These are phyloP conservation scores for Zoysia pacifica DNA, from an alignment of 176 grass and related monocot species.

Conservation along the genomic window DNA sequence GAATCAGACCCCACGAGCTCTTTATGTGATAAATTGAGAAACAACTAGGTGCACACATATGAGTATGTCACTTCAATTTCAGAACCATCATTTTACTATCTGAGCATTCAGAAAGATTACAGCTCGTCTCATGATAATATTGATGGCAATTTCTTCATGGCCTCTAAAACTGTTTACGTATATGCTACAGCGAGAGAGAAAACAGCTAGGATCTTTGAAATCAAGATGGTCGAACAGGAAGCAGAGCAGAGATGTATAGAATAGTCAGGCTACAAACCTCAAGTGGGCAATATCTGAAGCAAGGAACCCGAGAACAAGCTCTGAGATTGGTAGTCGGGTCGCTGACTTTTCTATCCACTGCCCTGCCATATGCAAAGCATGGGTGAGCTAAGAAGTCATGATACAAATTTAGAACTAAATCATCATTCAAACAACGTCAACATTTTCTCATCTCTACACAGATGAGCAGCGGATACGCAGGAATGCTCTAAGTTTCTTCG, in stretches of 20 bases:
- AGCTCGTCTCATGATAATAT: not conserved
- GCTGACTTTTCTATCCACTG: not conserved
- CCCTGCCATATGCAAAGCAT: not conserved
- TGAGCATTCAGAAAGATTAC: not conserved
- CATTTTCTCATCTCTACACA: not conserved
- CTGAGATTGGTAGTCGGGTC: not conserved
- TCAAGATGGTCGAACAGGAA: not conserved
- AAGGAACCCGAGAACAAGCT: not conserved
- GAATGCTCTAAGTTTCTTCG: not conserved
- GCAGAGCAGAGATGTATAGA: not conserved
- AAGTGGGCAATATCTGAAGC: conserved; percentile 2
- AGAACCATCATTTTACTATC: conserved; percentile 8
- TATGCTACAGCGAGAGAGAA: not conserved
- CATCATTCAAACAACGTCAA: not conserved
- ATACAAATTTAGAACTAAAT: not conserved
- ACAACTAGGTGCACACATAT: not conserved
- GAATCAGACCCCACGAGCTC: not conserved
- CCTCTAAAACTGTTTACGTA: not conserved
- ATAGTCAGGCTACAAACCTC: not conserved
- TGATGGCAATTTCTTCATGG: too few species aligned
- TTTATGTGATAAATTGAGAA: not conserved
- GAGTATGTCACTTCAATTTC: not conserved
- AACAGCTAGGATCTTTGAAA: not conserved
- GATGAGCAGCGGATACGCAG: not conserved
- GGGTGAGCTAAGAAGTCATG: not conserved